A percentile compares a stretch with the other conserved stretches of the same genome.
phyloP scores from a whole-genome alignment of 306 rosid species.

The Abrus pulchellus region DNA sequence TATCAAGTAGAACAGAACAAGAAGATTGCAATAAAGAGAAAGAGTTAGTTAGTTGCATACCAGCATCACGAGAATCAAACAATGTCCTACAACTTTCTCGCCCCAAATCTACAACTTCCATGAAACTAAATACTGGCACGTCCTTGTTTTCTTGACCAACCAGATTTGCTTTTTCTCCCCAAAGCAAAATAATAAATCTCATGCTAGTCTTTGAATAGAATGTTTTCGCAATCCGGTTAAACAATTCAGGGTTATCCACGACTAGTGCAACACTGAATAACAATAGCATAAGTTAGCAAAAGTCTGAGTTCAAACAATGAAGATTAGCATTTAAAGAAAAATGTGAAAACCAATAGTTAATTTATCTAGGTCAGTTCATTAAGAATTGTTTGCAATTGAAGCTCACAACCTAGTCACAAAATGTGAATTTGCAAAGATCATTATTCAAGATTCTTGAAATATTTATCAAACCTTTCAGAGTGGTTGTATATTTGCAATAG shows the following conservation, averaged over 20 bases:
- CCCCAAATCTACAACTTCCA: conserved; percentile 76
- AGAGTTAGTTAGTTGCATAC: conserved; percentile 57
- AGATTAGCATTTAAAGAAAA: conserved; percentile 34
- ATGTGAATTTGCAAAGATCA: conserved; percentile 6
- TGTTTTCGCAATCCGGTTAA: conserved; percentile 68
- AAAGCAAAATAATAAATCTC: conserved; percentile 83
- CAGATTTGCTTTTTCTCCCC: conserved; percentile 87
- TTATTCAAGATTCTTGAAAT: not conserved
- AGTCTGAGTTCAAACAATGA: conserved; percentile 31
- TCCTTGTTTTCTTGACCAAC: conserved; percentile 53
- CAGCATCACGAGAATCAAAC: conserved; percentile 59
- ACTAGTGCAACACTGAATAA: conserved; percentile 84
- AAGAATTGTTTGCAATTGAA: conserved; percentile 19
- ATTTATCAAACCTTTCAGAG: conserved; percentile 79
- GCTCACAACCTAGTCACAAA: conserved; percentile 3
- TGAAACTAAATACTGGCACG: conserved; percentile 64
- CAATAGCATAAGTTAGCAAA: conserved; percentile 36
- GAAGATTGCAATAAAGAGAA: conserved; percentile 5
- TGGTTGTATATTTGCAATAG: conserved; percentile 84
- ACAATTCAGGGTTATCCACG: conserved; percentile 86
- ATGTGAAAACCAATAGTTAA: not conserved
- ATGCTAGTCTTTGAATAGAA: conserved; percentile 68
- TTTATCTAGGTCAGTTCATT: not conserved
- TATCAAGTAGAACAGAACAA: not conserved
- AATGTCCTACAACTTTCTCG: conserved; percentile 63